Evolutionary conservation across 2,329 filamentous ascomycete species (phyloP).

Genomic region (Calonectria henricotiae): DNA sequence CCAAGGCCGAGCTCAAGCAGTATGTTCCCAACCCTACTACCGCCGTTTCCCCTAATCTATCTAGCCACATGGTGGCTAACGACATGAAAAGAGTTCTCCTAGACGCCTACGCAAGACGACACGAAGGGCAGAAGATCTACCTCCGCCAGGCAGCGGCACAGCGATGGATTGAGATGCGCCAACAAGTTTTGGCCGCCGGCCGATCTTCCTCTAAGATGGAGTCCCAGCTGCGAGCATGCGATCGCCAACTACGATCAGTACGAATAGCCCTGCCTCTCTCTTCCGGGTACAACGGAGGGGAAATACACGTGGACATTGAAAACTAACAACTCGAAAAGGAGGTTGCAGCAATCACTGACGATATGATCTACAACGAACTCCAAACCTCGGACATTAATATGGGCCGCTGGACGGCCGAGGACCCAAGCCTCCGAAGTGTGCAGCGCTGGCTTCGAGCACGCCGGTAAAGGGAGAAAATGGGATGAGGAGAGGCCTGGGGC

Average conservation of each 20-base stretch:
- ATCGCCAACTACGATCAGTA: conserved; percentile 73
- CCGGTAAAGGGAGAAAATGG: conserved; percentile 41
- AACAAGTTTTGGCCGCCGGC: conserved; percentile 68
- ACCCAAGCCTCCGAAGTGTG: conserved; percentile 72
- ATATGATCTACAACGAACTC: conserved; percentile 72
- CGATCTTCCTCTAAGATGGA: conserved; percentile 66
- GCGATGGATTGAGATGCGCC: conserved; percentile 72
- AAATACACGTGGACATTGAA: conserved; percentile 9
- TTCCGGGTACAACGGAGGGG: neutral
- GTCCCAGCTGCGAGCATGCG: conserved; percentile 68
- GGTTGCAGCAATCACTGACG: conserved; percentile 72
- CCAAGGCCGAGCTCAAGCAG: conserved; percentile 76
- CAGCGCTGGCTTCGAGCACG: conserved; percentile 71
- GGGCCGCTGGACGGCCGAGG: conserved; percentile 76
- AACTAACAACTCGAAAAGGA: conserved; percentile 60
- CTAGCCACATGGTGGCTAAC: conserved; percentile 30
- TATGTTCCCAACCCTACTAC: conserved; percentile 56
- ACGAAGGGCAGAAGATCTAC: conserved; percentile 78
- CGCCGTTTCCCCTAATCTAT: neutral
- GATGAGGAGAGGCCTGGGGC: conserved; percentile 37
- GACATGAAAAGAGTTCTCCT: conserved; percentile 66
- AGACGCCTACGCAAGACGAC: conserved; percentile 74
- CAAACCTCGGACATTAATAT: conserved; percentile 68
- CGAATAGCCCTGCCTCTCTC: conserved; percentile 50
- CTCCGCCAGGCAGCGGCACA: conserved; percentile 74